Conservation (phyloP, 2,329 filamentous ascomycete species). For the Pyrenophora tritici-repentis region DNA sequence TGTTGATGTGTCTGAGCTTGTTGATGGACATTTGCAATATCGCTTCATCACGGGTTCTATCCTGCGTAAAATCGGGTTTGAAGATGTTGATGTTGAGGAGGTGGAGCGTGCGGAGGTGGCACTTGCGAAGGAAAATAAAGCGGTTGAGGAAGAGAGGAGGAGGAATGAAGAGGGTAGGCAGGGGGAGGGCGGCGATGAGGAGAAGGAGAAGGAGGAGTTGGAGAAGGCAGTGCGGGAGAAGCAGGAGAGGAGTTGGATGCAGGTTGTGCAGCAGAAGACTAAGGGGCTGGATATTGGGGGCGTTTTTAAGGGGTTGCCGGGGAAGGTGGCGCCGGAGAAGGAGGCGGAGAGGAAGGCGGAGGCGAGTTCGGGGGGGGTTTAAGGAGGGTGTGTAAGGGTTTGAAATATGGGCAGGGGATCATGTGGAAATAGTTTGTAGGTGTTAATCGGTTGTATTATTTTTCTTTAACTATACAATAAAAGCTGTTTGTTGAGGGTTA, state of each 20-base stretch:
- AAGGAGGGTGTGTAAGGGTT: background rate
- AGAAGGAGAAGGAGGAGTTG: slow-evolving; percentile 46
- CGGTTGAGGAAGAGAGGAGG: slow-evolving; percentile 46
- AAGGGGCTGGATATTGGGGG: slow-evolving; percentile 28
- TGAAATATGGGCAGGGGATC: too few relatives aligned
- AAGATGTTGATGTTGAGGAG: slow-evolving; percentile 55
- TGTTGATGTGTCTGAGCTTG: slow-evolving; percentile 57
- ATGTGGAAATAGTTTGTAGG: too few relatives aligned
- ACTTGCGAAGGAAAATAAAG: slow-evolving; percentile 51
- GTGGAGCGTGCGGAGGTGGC: slow-evolving; percentile 55
- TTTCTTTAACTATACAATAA: too few relatives aligned
- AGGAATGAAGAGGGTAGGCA: slow-evolving; percentile 31
- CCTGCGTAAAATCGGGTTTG: slow-evolving; percentile 58
- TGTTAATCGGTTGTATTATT: too few relatives aligned
- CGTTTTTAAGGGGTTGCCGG: slow-evolving; percentile 7
- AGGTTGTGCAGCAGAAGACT: slow-evolving; percentile 51
- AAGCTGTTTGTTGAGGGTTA: too few relatives aligned
- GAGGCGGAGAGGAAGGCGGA: slow-evolving; percentile 2
- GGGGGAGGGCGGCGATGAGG: slow-evolving; percentile 24
- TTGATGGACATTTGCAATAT: slow-evolving; percentile 58
- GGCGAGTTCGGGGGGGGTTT: background rate
- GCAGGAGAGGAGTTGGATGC: slow-evolving; percentile 52
- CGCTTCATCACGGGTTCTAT: slow-evolving; percentile 57
- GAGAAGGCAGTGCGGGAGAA: slow-evolving; percentile 52
- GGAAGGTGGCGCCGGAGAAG: background rate